Base-by-base conservation (phyloP, 208 protist genomes). In the Vickermania spadyakhi region DNA sequence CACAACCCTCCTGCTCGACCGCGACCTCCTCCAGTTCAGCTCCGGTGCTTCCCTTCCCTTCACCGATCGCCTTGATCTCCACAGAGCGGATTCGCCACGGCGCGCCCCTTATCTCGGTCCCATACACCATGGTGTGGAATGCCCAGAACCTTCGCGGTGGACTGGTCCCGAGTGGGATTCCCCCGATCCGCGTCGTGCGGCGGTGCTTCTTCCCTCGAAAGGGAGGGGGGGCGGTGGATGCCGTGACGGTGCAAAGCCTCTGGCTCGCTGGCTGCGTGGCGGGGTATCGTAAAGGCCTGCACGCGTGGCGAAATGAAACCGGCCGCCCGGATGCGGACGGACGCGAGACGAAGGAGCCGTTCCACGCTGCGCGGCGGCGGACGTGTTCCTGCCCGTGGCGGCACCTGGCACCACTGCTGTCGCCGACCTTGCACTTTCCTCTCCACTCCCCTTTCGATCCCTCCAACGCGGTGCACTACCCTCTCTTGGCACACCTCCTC, bases 61-160 rank as follows among this genome's bases (percentile, higher is more conserved):
- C n/a, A n/a, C n/a, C n/a, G n/a, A n/a, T n/a, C n/a, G n/a, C n/a
- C n/a, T n/a, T n/a, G n/a, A n/a, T n/a, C n/a, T n/a, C n/a, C n/a
- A n/a, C n/a, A n/a, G n/a, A n/a, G n/a, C n/a, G n/a, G n/a, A n/a
- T n/a, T n/a, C n/a, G n/a, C n/a, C n/a, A n/a, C n/a, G n/a, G n/a
- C n/a, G n/a, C n/a, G n/a, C n/a, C n/a, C n/a, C n/a, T 95, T 29
- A 66, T 85, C 29, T 76, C 56, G 14, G 81, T 92, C 11, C 88
- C 88, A 3, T 92, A 92, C 69, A 58, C 61, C 27, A 49, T 65
- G n/a, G 71, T 77, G 52, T 56, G 90, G 28, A 92, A 91, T 29
- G 66, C 60, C 13, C 76, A 91, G 62, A 92, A 82, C 2, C 50
- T 89, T 30, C 71, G 76, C 22, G 87, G 87, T 18, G 76, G 75